Evolutionary conservation across 1,284 basidiomycete genomes (phyloP), one percentile per base, ranked within the genome.

Genomic region (Somion occarium): DNA sequence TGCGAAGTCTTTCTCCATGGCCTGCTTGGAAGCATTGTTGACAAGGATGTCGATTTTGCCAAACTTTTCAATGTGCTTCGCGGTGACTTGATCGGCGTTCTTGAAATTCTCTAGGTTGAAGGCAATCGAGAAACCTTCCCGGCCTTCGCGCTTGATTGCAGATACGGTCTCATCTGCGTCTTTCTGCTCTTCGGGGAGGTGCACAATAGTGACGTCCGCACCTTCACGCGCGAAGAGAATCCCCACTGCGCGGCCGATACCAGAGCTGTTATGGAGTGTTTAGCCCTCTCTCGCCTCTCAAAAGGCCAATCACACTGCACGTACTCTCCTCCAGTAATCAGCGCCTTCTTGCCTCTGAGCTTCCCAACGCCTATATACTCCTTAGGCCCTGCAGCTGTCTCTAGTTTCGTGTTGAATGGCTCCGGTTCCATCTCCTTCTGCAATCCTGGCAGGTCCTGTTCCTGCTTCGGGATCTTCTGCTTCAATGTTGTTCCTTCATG

Each of bases 21-120:
- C 74, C 64, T 85, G 83, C 63, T 82, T 79, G 52, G 73, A 73
- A 11, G 83, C 80, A 61, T 86, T 85, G 69, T 85, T 85, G 58
- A 86, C 78, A 38, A 83, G 68, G 44, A 83, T 70, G 57, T 80
- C 74, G 39, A 81, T 61, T 50, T 69, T 68, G 18, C 78, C 75
- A 55, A 75, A 79, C 51, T 69, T 69, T 30, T 72, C 59, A 44
- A 83, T 57, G 59, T 85, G 82, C 53, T 72, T 64, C 26, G 79
- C 68, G 48, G 85, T 66, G 37, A 82, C 59, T 12, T 43, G 20
- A 5, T 58, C 42, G 13, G 51, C 47, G 7, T 64, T 54, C 53
- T 76, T 67, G 61, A 74, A 69, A 23, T 66, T 65, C 50, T 70
- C 69, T 26, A 85, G 72, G 59, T 80, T 73, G 39, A 66, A 68